Evolutionary conservation across 495 filamentous ascomycete species (phyloP).

Genomic region (Aspergillus haitiensis): DNA sequence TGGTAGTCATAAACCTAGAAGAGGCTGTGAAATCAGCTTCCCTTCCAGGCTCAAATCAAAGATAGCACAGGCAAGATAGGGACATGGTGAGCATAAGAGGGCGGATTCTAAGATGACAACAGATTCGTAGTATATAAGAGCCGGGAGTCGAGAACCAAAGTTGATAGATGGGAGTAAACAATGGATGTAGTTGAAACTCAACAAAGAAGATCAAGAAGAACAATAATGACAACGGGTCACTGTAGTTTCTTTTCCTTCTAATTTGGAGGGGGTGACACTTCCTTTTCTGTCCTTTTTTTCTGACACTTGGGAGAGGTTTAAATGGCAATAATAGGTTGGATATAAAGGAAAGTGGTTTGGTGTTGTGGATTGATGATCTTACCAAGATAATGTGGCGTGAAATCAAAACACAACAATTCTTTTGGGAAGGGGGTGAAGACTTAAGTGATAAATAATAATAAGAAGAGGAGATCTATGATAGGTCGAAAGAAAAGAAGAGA

Average conservation of each 20-base stretch:
- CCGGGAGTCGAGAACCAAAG: too few relatives aligned
- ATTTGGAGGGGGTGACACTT: neutral
- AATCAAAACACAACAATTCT: slow-evolving; percentile 10
- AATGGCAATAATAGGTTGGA: neutral
- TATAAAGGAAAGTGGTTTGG: neutral
- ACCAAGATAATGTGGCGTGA: slow-evolving; percentile 1
- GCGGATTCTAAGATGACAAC: neutral
- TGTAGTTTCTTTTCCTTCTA: neutral
- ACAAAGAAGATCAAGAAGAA: too few relatives aligned
- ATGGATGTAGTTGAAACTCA: too few relatives aligned
- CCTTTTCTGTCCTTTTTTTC: slow-evolving; percentile 1
- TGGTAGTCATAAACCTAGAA: slow-evolving; percentile 10
- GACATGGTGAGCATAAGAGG: neutral
- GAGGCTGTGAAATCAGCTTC: slow-evolving; percentile 18
- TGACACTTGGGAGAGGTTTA: neutral
- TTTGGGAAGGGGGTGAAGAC: neutral
- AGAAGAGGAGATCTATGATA: neutral
- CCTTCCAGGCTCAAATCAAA: slow-evolving; percentile 14
- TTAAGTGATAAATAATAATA: slow-evolving; percentile 3
- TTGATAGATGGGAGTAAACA: too few relatives aligned
- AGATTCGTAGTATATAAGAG: neutral
- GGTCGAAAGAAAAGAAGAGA: neutral
- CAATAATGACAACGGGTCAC: too few relatives aligned
- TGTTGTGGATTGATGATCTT: slow-evolving; percentile 3
- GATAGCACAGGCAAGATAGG: slow-evolving; percentile 7